A percentile compares a stretch with the other conserved stretches of the same genome.
Evolutionary conservation across 306 rosid species (phyloP).

Genomic region (Dicorynia guianensis): DNA sequence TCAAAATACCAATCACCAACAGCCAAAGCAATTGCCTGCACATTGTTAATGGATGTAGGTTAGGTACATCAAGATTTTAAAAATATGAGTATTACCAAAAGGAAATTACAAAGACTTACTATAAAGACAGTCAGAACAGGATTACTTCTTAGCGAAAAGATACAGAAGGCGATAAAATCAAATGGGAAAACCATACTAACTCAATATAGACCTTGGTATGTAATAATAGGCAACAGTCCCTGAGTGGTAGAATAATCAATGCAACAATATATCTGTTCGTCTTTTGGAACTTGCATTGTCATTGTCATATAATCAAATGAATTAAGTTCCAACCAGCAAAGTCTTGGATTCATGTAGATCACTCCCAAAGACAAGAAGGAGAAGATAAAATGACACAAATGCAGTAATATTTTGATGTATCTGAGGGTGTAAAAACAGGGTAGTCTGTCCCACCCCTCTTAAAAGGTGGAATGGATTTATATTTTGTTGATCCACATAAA

Average conservation of each 20-base stretch:
- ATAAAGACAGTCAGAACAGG: background rate
- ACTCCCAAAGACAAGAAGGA: background rate
- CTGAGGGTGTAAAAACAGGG: no score
- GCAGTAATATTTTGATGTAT: background rate
- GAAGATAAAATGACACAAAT: background rate
- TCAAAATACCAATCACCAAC: constrained; percentile 97
- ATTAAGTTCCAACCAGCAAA: background rate
- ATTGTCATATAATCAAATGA: no score
- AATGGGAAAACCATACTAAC: background rate
- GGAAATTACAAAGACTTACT: background rate
- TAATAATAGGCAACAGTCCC: background rate
- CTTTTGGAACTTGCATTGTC: background rate
- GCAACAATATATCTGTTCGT: background rate
- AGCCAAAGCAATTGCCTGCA: constrained; percentile 85
- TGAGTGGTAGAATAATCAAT: background rate
- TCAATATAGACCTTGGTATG: background rate
- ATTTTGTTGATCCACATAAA: no score
- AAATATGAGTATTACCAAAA: background rate
- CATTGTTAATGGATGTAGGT: constrained; percentile 8
- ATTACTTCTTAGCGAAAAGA: background rate
- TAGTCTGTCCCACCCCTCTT: no score
- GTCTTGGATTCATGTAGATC: background rate
- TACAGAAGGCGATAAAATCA: constrained; percentile 26
- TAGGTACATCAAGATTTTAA: constrained; percentile 23
- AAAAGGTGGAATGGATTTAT: no score